A percentile compares a stretch with the other conserved stretches of the same genome.
These are phyloP conservation scores for Tolypocladium guangdongense DNA, from an alignment of 2,329 filamentous ascomycete genomes.

Conservation along the genomic window DNA sequence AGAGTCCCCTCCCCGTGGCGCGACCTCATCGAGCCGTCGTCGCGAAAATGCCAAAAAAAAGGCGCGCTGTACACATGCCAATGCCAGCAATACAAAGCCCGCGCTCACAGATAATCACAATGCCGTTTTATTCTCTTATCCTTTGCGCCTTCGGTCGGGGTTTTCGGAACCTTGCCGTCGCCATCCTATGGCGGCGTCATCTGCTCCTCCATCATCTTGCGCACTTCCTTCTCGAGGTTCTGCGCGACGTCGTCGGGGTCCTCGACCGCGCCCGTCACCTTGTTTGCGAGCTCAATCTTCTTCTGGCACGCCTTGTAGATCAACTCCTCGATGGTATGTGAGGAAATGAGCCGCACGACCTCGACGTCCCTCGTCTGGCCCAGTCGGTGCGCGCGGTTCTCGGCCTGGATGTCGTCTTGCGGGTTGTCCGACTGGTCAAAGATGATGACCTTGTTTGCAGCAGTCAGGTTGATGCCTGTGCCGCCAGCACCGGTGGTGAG, in stretches of 20 bases:
- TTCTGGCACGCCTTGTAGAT: slow-evolving; percentile 86
- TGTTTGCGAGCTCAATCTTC: slow-evolving; percentile 76
- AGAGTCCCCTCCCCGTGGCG: neutral
- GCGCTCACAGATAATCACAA: neutral
- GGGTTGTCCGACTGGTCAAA: slow-evolving; percentile 97
- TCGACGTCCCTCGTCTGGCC: slow-evolving; percentile 88
- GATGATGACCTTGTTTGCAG: slow-evolving; percentile 94
- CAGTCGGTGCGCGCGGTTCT: slow-evolving; percentile 91
- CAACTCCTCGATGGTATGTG: slow-evolving; percentile 80
- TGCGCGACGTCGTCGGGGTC: slow-evolving; percentile 19
- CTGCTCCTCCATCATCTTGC: slow-evolving; percentile 29
- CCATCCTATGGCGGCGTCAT: slow-evolving; percentile 27
- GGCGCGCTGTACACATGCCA: neutral
- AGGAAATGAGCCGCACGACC: slow-evolving; percentile 73
- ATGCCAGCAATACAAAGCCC: neutral
- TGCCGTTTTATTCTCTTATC: neutral
- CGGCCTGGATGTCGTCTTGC: slow-evolving; percentile 95
- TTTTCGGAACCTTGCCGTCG: slow-evolving; percentile 3
- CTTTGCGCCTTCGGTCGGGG: neutral
- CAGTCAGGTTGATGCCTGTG: slow-evolving; percentile 92
- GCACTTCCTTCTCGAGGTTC: slow-evolving; percentile 33
- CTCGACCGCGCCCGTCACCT: slow-evolving; percentile 33
- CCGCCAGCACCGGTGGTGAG: slow-evolving; percentile 89
- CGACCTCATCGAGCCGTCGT: neutral
- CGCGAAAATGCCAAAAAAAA: neutral